Base-by-base conservation (phyloP, 495 filamentous ascomycete genomes). In the Staphylotrichum tortipilum region DNA sequence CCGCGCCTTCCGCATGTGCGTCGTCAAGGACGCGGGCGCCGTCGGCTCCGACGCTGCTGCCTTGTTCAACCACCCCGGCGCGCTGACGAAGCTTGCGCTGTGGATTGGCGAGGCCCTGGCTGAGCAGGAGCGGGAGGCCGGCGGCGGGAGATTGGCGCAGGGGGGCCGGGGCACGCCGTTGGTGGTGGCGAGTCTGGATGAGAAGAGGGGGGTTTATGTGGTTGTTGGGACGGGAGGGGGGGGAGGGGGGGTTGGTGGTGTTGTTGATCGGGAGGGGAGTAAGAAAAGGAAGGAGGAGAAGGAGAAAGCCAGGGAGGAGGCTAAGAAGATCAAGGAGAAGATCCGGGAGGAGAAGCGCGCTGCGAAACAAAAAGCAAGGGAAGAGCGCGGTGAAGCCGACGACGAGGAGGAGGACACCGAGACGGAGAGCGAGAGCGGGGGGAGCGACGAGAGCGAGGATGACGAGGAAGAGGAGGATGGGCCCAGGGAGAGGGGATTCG, bases 1-100 rank as follows among this genome's bases (percentile, higher is more conserved):
- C 29, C 81, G 85, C 7, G 85, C 89, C 7, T 98, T 96, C 68
- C 86, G 92, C 31, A 90, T 98, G 73, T 89, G 86, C 9, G 85
- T 98, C 23, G 90, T 98, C 56, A 94, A 94, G 60, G 92, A 97
- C 60, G 87, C 91, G 1, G 88, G 90, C 0, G 92, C 96, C 60
- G 87, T 90, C 1, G 88, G 90, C 0, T 94, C 96, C 58, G 85
- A 28, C 26, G 26, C 26, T 57, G 85, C 94, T 6, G 67, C 78
- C 34, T 76, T 95, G 8, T 98, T 98, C 66, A 85, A 83, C 7
- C 90, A 95, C 57, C 89, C 92, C 0, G 86, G 87, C 4, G 94
- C 94, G 9, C 69, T 98, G 47, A 91, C 87, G 3, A 96, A 97
- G 65, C 74, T 98, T 9, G 89, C 89, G 0, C 71, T 95, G 3